Evolutionary conservation across 1,284 basidiomycete genomes (phyloP).

Genomic region (Tilletia caries): DNA sequence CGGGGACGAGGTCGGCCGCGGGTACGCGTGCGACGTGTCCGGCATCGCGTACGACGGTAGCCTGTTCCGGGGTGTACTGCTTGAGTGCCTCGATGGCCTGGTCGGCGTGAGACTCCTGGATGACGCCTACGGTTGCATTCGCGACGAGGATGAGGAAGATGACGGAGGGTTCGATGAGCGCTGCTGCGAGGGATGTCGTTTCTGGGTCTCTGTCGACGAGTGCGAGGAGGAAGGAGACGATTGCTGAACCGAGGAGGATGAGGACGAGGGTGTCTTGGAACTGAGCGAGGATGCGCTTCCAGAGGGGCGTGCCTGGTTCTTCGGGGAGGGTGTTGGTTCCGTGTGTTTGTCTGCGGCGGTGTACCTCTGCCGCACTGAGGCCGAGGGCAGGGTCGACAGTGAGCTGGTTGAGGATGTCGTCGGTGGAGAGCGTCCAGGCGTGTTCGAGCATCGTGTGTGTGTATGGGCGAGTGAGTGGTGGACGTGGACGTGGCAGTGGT

Average conservation of each 20-base stretch:
- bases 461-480: no score
- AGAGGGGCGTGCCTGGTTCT: slow-evolving; percentile 81
- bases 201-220: slow-evolving; percentile 36
- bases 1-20: slow-evolving; percentile 46
- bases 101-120: slow-evolving; percentile 52
- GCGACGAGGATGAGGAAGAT: slow-evolving; percentile 53
- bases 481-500: no score
- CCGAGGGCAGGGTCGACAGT: slow-evolving; percentile 37
- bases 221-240: slow-evolving; percentile 51
- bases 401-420: slow-evolving; percentile 37
- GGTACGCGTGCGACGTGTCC: slow-evolving; percentile 31
- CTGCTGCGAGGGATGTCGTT: slow-evolving; percentile 44
- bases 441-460: slow-evolving; percentile 19
- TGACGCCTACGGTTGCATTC: slow-evolving; percentile 51
- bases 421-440: slow-evolving; percentile 47
- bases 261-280: slow-evolving; percentile 63
- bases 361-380: slow-evolving; percentile 39
- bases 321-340: slow-evolving; percentile 66
- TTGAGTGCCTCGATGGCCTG: slow-evolving; percentile 52
- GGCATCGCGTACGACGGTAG: slow-evolving; percentile 39
- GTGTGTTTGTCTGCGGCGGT: slow-evolving; percentile 18
- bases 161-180: slow-evolving; percentile 51
- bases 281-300: slow-evolving; percentile 91
- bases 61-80: slow-evolving; percentile 48
- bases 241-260: slow-evolving; percentile 49